Evolutionary conservation across 768 basidiomycete genomes (phyloP).

Genomic region (Agaricus sinodeliciosus): DNA sequence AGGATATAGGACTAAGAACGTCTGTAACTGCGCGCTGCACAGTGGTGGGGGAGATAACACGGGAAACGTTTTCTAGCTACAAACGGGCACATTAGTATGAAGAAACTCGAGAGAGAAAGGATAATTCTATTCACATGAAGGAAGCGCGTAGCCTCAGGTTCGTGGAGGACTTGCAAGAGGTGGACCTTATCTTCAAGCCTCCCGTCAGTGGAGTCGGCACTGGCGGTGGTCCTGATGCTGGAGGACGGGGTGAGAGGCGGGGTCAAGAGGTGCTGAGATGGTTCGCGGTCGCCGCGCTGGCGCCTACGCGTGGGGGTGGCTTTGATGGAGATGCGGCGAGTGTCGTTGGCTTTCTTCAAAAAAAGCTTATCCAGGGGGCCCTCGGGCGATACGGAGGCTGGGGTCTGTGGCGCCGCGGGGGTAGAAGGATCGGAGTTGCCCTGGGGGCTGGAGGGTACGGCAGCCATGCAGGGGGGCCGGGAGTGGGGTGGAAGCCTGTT

Average conservation of each 20-base stretch:
- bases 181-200: conserved; percentile 12
- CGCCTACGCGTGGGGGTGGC: conserved; percentile 21
- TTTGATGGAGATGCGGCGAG: conserved; percentile 5
- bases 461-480: conserved; percentile 25
- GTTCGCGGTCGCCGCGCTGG: conserved; percentile 28
- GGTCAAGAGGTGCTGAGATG: conserved; percentile 40
- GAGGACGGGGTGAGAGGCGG: conserved; percentile 71
- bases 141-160: conserved; percentile 27
- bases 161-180: conserved; percentile 9
- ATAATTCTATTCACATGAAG: conserved; percentile 23
- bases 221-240: conserved; percentile 33
- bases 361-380: conserved; percentile 16
- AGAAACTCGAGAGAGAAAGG: background rate
- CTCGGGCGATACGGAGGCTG: conserved; percentile 11
- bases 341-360: conserved; percentile 13
- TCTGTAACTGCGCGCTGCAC: conserved; percentile 23
- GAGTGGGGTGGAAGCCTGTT: conserved; percentile 44
- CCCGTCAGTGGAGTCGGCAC: conserved; percentile 22
- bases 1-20: conserved; percentile 14
- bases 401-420: conserved; percentile 11
- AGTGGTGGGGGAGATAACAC: conserved; percentile 17
- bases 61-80: conserved; percentile 32
- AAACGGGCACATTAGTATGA: background rate
- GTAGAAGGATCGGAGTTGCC: conserved; percentile 21
- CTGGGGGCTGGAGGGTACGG: conserved; percentile 17